Base-by-base conservation (phyloP, 768 basidiomycete genomes). In the Tulasnella sp. region DNA sequence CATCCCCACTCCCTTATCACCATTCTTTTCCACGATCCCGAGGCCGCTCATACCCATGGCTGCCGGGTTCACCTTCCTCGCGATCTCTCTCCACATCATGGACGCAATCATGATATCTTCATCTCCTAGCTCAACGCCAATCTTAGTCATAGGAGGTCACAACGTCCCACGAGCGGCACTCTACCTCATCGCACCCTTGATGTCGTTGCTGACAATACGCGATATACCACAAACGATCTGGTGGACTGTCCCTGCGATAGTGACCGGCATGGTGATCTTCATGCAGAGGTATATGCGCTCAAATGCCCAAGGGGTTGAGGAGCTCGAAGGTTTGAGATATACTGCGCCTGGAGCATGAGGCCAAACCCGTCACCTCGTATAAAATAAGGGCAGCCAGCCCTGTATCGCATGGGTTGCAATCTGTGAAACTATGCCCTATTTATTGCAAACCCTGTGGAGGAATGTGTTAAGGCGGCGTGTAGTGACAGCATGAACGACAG, bases 321-420 rank as follows among this genome's bases (percentile, higher is more conserved):
- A 41, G 24, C 49, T 59, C 22, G 57, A 59, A 48, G 46, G 42
- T 24, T 46, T 59, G 27, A 49, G 48, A 27, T 59, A 59, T 31
- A 41, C 49, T 31, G 45, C 57, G 29, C 29, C 27, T 34, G 57
- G 57, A 24, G 57, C 57, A 50, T 59, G 34, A 38, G 5, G 34
- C 15, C 34, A 38, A 38, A n/a, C n/a, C n/a, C n/a, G n/a, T n/a
- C n/a, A n/a, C n/a, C n/a, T n/a, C n/a, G n/a, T n/a, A n/a, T n/a
- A n/a, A n/a, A n/a, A n/a, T n/a, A n/a, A n/a, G n/a, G n/a, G n/a
- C n/a, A n/a, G n/a, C n/a, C n/a, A n/a, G n/a, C n/a, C n/a, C n/a
- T n/a, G n/a, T n/a, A n/a, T n/a, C n/a, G n/a, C n/a, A n/a, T n/a
- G n/a, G n/a, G n/a, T n/a, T n/a, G n/a, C n/a, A n/a, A n/a, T n/a